Evolutionary conservation across 163 green algal species (phyloP).

Genomic region (Chlorella variabilis): DNA sequence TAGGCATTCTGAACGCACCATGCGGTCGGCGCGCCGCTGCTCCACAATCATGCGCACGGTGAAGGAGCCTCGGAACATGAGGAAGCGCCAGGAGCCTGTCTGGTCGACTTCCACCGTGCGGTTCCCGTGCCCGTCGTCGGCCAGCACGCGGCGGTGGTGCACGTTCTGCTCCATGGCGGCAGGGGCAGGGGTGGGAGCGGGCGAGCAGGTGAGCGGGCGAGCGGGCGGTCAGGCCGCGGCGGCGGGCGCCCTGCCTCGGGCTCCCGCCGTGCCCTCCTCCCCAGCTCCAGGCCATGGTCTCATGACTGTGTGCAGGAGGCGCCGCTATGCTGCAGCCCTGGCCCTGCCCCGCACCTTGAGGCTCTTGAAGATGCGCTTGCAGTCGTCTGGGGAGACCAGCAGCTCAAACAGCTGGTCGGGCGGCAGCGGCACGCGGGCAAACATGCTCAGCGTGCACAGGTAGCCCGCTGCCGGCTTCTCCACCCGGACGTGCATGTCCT

Average conservation of each 20-base stretch:
- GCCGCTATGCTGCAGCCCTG: no score
- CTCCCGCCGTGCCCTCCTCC: no score
- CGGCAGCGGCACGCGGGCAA: conserved; percentile 38
- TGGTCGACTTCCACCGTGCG: conserved; percentile 52
- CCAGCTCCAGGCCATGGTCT: no score
- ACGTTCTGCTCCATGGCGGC: not conserved
- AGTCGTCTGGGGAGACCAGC: conserved; percentile 19
- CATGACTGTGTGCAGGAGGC: no score
- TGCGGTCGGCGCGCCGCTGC: conserved; percentile 10
- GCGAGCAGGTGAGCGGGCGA: not conserved
- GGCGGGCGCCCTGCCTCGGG: no score
- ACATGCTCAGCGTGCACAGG: conserved; percentile 25
- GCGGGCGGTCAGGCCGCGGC: not conserved
- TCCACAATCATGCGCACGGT: conserved; percentile 39
- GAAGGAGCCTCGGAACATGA: conserved; percentile 38
- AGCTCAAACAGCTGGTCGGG: conserved; percentile 42
- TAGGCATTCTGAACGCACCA: no score
- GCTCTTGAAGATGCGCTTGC: conserved; percentile 41
- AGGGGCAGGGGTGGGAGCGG: not conserved
- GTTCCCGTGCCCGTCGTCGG: conserved; percentile 39
- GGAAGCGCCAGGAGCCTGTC: conserved; percentile 39
- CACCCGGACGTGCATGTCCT: conserved; percentile 33
- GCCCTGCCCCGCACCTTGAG: conserved; percentile 23
- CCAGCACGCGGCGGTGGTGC: conserved; percentile 31
- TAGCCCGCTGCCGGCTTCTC: conserved; percentile 35